Evolutionary conservation across 2,329 filamentous ascomycete species (phyloP), one percentile per base, ranked within the genome.

Genomic region (Dothistroma pini): DNA sequence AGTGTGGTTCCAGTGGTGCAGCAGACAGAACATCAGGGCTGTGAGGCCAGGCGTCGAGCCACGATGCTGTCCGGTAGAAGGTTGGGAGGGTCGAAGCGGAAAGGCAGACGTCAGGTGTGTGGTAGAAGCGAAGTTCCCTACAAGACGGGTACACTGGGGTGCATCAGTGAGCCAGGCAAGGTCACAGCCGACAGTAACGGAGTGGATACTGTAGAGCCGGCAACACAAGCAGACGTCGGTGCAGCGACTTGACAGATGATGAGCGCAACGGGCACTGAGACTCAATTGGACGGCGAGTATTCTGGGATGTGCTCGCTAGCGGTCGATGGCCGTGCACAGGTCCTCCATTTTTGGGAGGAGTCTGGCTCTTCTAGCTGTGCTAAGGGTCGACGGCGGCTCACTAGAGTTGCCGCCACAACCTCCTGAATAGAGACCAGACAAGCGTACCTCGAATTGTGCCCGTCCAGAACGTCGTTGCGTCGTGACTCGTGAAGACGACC

Each of bases 241-340:
- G 57, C 48, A 56, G 38, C 56, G 56, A 54, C 55, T 52, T 63
- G 59, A 56, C 58, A 65, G 57, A 61, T 63, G 57, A 61, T 63
- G 60, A 61, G 35, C 44, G 59, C 48, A 44, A 49, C 51, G 32
- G 50, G 35, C 31, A 49, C 29, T 38, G 58, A 58, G 58, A 38
- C 29, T 25, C 60, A 58, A 60, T 63, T 63, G 61, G 61, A 47
- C 54, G 31, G 55, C 47, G 38, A 49, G 59, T 53, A 51, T 44
- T 61, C 57, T 59, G 57, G 63, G 57, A 63, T 63, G 54, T 57
- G 51, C 58, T 59, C 59, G 55, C 63, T 63, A 63, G 57, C 56
- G 56, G 51, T 41, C 22, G 51, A 32, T 53, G 58, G 34, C 61
- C 63, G 58, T 63, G 58, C 61, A 59, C 51, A 7, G 19, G n/a